Base-by-base conservation (phyloP, 768 basidiomycete species). In the Leucogyrophana mollusca region DNA sequence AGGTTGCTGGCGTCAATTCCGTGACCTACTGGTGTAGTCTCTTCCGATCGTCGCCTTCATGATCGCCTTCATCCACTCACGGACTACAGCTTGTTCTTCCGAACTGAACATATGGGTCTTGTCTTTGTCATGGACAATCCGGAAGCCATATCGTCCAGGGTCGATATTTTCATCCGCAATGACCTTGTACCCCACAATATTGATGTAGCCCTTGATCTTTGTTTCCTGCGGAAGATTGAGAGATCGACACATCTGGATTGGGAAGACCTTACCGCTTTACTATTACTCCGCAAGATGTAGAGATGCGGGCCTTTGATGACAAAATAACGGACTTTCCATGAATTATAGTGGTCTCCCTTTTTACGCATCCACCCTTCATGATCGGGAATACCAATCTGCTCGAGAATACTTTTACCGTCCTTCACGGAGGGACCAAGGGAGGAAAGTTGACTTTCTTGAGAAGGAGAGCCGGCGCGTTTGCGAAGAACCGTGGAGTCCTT, bases 21-120 rank as follows among this genome's bases (percentile, higher is more conserved):
- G 37, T 45, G 32, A 74, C 86, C 32, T 57, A 94, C 93, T 87
- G 8, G 86, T 79, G 61, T 94, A 97, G 63, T 98, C 96, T 46
- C 96, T 74, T 8, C 82, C 86, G 55, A 99, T 99, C 10, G 95
- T 97, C 2, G 95, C 92, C 64, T 98, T 99, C 92, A 98, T 97
- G 55, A 99, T 82, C 7, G 94, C 92, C 71, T 98, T 99, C 96
- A 98, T 98, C 95, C 96, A 98, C 54, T 92, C 92, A n/a, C 96
- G 82, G 39, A 96, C 78, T 30, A 82, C 68, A 1, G 70, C 58
- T 66, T 92, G 90, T 59, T 97, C 94, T 18, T 93, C 88, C 0
- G 91, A 92, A 52, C 90, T 91, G 69, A 99, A 99, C 60, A 67
- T 91, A 64, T 98, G 93, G 1, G 87, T 74, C 69, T 87, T 90